A percentile compares a stretch with the other conserved stretches of the same genome.
Evolutionary conservation across 2,329 filamentous ascomycete species (phyloP).

Genomic region (Microdochium trichocladiopsis): DNA sequence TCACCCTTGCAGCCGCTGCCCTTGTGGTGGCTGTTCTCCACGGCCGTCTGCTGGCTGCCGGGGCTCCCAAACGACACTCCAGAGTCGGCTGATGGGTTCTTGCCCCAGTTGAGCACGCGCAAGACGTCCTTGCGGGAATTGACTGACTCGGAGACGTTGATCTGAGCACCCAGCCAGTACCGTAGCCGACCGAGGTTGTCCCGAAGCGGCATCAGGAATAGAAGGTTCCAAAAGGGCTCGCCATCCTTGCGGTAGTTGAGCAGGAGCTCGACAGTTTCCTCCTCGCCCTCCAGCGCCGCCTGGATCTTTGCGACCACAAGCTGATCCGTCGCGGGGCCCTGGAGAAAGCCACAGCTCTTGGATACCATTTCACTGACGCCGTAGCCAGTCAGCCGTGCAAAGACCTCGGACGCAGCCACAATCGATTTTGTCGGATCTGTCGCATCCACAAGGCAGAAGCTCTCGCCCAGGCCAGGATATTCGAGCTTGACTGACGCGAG

Average conservation of each 20-base stretch:
- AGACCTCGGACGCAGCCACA: constrained; percentile 40
- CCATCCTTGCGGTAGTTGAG: constrained; percentile 44
- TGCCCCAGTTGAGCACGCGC: constrained; percentile 34
- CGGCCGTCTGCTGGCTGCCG: not conserved
- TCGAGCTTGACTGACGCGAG: constrained; percentile 21
- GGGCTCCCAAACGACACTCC: constrained; percentile 1
- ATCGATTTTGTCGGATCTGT: constrained; percentile 41
- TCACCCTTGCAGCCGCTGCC: not conserved
- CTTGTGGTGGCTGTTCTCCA: not conserved
- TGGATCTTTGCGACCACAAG: constrained; percentile 30
- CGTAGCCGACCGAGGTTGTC: constrained; percentile 37
- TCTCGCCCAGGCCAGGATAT: constrained; percentile 49
- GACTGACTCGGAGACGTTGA: constrained; percentile 49
- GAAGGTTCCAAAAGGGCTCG: constrained; percentile 48
- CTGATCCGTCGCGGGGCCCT: constrained; percentile 37
- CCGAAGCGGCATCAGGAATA: constrained; percentile 45
- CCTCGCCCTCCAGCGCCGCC: constrained; percentile 8
- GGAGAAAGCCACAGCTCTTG: constrained; percentile 42
- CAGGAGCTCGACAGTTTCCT: constrained; percentile 37
- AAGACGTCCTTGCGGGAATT: constrained; percentile 43
- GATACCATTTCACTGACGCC: constrained; percentile 36
- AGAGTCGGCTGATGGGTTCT: constrained; percentile 22
- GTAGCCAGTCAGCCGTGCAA: constrained; percentile 44
- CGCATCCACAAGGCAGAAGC: constrained; percentile 51
- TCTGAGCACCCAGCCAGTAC: constrained; percentile 49